A percentile compares a stretch with the other conserved stretches of the same genome.
phyloP scores from a whole-genome alignment of 345 rosid genomes.

The Lepidium sativum region DNA sequence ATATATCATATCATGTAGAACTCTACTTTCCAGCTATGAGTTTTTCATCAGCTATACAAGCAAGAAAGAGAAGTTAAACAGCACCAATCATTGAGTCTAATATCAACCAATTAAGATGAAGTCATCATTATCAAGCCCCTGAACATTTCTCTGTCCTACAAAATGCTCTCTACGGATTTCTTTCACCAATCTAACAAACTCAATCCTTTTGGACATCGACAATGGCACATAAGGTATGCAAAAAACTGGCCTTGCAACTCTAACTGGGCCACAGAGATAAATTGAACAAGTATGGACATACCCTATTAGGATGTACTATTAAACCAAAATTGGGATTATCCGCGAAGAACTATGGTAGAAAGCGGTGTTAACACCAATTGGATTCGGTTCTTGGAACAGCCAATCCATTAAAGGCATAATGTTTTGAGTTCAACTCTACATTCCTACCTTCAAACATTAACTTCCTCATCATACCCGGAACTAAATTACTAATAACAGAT shows the following conservation, averaged over 20 bases:
- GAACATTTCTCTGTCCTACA: constrained; percentile 68
- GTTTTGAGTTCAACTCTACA: constrained; percentile 44
- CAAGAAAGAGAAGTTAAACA: not conserved
- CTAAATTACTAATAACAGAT: constrained; percentile 68
- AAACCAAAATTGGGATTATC: too few relatives aligned
- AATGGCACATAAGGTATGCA: constrained; percentile 78
- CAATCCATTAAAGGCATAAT: constrained; percentile 68
- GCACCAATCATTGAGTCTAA: constrained; percentile 20
- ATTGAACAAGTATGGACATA: too few relatives aligned
- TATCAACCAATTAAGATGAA: constrained; percentile 62
- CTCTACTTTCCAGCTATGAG: not conserved
- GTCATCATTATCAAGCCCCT: constrained; percentile 65
- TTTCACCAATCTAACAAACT: constrained; percentile 63
- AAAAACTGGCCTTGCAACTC: constrained; percentile 74
- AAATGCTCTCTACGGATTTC: constrained; percentile 63
- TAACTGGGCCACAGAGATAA: constrained; percentile 48
- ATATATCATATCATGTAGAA: not conserved
- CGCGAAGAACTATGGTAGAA: too few relatives aligned
- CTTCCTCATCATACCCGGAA: constrained; percentile 57
- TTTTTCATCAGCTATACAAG: not conserved
- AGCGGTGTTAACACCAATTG: constrained; percentile 81
- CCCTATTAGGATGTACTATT: too few relatives aligned
- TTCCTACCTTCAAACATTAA: constrained; percentile 66
- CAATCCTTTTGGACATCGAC: constrained; percentile 47
- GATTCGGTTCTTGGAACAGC: constrained; percentile 76